Conservation (phyloP, 768 basidiomycete genomes). For the Suillus lakei region DNA sequence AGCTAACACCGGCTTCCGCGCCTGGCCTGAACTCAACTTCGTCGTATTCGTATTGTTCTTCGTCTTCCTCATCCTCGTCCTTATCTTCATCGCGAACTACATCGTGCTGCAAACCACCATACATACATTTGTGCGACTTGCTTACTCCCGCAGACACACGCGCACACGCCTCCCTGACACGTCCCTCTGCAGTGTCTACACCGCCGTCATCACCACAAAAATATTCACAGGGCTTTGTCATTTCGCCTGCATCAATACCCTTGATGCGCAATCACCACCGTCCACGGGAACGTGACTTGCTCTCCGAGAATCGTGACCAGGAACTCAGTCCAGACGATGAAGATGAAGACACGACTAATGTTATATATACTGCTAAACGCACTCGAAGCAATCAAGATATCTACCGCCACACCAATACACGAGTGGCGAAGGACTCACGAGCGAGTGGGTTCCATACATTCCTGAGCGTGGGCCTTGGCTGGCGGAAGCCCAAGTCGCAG, state of each 20-base stretch:
- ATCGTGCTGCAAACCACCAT: slow-evolving; percentile 5
- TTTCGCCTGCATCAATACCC: background rate
- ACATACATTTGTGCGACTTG: slow-evolving; percentile 8
- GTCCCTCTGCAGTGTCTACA: background rate
- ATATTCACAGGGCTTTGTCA: background rate
- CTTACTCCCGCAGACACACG: slow-evolving; percentile 10
- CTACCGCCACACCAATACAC: slow-evolving; percentile 11
- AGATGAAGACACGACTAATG: slow-evolving; percentile 11
- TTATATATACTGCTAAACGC: slow-evolving; percentile 27
- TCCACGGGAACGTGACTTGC: slow-evolving; percentile 11
- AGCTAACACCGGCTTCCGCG: slow-evolving; percentile 5
- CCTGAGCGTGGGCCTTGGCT: slow-evolving; percentile 31
- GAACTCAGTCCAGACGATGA: slow-evolving; percentile 4
- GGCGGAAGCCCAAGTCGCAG: slow-evolving; percentile 42
- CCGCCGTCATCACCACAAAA: slow-evolving; percentile 1
- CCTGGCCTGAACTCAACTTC: slow-evolving; percentile 5
- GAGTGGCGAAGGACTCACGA: slow-evolving; percentile 16
- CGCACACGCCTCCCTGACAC: background rate
- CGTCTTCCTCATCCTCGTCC: background rate
- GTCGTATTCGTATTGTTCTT: background rate
- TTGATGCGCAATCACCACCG: slow-evolving; percentile 9
- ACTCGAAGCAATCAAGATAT: slow-evolving; percentile 28
- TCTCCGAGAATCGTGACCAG: slow-evolving; percentile 2
- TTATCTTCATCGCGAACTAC: background rate
- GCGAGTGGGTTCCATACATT: slow-evolving; percentile 26